Evolutionary conservation across 176 grass and related monocot species (phyloP), one percentile per base, ranked within the genome.

Genomic region (Neostapfia colusana): DNA sequence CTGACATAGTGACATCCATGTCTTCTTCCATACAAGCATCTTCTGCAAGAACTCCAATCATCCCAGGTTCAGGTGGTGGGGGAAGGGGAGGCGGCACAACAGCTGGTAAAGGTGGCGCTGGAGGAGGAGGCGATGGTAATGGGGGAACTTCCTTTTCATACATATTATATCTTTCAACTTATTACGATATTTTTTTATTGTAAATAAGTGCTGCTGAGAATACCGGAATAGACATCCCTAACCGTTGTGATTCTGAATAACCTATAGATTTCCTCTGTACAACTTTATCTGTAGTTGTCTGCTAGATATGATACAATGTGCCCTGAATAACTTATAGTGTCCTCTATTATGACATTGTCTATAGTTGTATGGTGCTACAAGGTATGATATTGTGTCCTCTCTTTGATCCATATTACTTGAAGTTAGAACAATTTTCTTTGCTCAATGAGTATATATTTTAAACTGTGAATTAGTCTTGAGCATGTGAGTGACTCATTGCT

Each of bases 1-100:
- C 91, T n/a, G n/a, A n/a, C n/a, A n/a, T n/a, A n/a, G n/a, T 92
- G 70, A 99, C 95, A 82, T 99, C 95, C 95, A 99, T 99, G 77
- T 99, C 95, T 85, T 95, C 95, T 86, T 95, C 92, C 95, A 99
- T 99, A 45, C 85, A 91, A 58, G 70, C 42, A 74, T 81, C 85
- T 64, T 91, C 91, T 51, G 70, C 85, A 62, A 62, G 13, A 81
- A 57, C 74, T 65, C 50, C 87, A 75, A 80, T 84, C 23, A 51
- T 45, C 70, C 85, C 73, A 13, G 84, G 42, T 68, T 82, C 76
- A 65, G 76, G 81, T 40, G 77, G 75, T 48, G 89, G 89, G 37
- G 89, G 86, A 9, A 80, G 66, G 51, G 93, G 87, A 73, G 93
- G 89, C 16, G 93, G 86, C 11, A 86, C 76, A 6, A 78, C 74